Percentiles rank a stretch among this genome's conserved stretches.
These are phyloP conservation scores for Microdochium paspali DNA, from an alignment of 2,329 filamentous ascomycete species.

Conservation along the genomic window DNA sequence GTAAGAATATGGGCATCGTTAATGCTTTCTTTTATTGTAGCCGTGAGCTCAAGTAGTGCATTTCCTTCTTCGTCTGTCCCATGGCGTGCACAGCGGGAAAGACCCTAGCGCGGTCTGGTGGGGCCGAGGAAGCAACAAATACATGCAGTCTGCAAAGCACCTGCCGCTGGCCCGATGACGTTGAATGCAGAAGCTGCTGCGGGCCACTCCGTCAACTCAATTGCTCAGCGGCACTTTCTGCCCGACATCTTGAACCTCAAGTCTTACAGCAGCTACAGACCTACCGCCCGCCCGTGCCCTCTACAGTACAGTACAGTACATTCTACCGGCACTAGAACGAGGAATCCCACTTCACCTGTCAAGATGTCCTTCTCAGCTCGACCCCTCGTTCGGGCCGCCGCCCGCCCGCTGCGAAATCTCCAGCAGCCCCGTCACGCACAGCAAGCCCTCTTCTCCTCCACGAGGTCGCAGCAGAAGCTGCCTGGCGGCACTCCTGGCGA, in stretches of 20 bases:
- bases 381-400: background rate
- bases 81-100: background rate
- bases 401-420: slow-evolving; percentile 3
- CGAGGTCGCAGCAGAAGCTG: slow-evolving; percentile 8
- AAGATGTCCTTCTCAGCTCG: background rate
- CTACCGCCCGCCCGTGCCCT: too few relatives aligned
- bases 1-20: too few relatives aligned
- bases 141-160: background rate
- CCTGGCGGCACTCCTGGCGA: slow-evolving; percentile 17
- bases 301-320: too few relatives aligned
- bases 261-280: too few relatives aligned
- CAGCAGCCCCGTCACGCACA: slow-evolving; percentile 3
- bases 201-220: background rate
- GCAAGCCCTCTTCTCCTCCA: slow-evolving; percentile 11
- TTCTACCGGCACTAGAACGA: too few relatives aligned
- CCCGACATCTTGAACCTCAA: background rate
- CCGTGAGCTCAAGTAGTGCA: too few relatives aligned
- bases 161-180: background rate
- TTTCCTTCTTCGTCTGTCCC: too few relatives aligned
- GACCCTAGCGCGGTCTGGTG: background rate
- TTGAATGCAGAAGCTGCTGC: background rate
- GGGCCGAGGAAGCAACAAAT: background rate
- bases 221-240: background rate
- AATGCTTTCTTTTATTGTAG: too few relatives aligned
- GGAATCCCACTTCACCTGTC: background rate